Evolutionary conservation across 2,329 filamentous ascomycete species (phyloP).

Genomic region (Epichloe glyceriae): DNA sequence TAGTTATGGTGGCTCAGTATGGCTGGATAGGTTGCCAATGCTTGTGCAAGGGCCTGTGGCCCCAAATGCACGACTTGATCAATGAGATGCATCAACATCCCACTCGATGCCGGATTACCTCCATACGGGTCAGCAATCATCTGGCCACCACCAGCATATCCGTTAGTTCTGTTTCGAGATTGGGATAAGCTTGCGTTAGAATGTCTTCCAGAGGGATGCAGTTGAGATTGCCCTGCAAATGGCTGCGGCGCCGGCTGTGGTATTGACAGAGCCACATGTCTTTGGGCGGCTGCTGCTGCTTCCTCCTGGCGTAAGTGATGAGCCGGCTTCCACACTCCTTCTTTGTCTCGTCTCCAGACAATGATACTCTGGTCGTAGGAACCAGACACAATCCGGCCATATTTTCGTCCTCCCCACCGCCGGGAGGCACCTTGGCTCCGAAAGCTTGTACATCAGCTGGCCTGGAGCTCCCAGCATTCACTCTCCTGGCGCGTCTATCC

Average conservation of each 20-base stretch:
- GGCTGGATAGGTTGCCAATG: conserved; percentile 32
- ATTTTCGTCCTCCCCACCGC: conserved; percentile 82
- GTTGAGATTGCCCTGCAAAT: background rate
- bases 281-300: conserved; percentile 39
- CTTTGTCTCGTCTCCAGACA: conserved; percentile 78
- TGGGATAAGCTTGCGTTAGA: background rate
- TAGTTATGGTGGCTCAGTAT: conserved; percentile 35
- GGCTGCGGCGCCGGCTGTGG: background rate
- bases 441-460: conserved; percentile 67
- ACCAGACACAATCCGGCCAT: conserved; percentile 90
- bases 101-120: conserved; percentile 12
- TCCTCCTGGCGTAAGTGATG: conserved; percentile 67
- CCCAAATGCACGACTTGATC: conserved; percentile 40
- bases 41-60: conserved; percentile 30
- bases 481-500: conserved; percentile 26
- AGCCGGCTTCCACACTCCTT: conserved; percentile 72
- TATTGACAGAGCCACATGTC: conserved; percentile 10
- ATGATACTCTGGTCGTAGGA: conserved; percentile 95
- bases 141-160: background rate
- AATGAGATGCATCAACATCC: conserved; percentile 38
- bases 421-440: conserved; percentile 78
- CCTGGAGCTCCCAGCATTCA: conserved; percentile 60
- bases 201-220: background rate
- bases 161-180: background rate
- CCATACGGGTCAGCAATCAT: conserved; percentile 1